Evolutionary conservation across 805 yeast genomes (phyloP).

Genomic region (Huiozyma sinensis): DNA sequence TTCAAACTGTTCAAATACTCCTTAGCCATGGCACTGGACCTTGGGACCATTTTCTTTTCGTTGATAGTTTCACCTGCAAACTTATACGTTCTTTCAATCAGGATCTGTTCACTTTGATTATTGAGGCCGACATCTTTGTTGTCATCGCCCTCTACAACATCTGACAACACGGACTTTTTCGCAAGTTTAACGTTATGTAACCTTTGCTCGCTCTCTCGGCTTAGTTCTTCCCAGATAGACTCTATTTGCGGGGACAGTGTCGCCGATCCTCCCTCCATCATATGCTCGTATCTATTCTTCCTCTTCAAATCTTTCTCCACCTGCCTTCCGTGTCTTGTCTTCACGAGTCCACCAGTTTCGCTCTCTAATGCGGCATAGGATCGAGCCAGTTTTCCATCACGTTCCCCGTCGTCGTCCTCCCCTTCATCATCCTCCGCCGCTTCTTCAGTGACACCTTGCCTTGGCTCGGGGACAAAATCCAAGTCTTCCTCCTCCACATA

Average conservation of each 20-base stretch:
- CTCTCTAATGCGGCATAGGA: slow-evolving; percentile 46
- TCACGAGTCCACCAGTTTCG: slow-evolving; percentile 50
- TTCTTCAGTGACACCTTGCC: slow-evolving; percentile 12
- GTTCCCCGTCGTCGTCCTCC: slow-evolving; percentile 21
- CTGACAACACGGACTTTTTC: slow-evolving; percentile 18
- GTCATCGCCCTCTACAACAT: slow-evolving; percentile 3
- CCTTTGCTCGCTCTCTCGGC: slow-evolving; percentile 26
- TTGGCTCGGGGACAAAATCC: slow-evolving; percentile 29
- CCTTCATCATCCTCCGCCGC: slow-evolving; percentile 26
- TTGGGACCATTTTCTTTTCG: slow-evolving; percentile 70
- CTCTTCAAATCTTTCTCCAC: slow-evolving; percentile 29
- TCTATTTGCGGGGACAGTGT: slow-evolving; percentile 34
- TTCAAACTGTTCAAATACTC: slow-evolving; percentile 58
- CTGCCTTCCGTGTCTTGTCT: slow-evolving; percentile 55
- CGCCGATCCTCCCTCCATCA: slow-evolving; percentile 15
- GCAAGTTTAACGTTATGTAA: slow-evolving; percentile 11
- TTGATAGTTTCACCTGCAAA: slow-evolving; percentile 81
- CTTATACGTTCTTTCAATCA: slow-evolving; percentile 66
- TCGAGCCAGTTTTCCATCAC: slow-evolving; percentile 22
- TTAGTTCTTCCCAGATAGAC: slow-evolving; percentile 46
- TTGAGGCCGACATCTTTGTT: not conserved
- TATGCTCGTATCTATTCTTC: slow-evolving; percentile 24
- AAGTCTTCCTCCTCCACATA: slow-evolving; percentile 31
- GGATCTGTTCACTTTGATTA: slow-evolving; percentile 40
- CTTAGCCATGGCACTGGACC: slow-evolving; percentile 74